A percentile compares a stretch with the other conserved stretches of the same genome.
phyloP scores from a whole-genome alignment of 306 rosid species.

The Acacia melanoxylon region DNA sequence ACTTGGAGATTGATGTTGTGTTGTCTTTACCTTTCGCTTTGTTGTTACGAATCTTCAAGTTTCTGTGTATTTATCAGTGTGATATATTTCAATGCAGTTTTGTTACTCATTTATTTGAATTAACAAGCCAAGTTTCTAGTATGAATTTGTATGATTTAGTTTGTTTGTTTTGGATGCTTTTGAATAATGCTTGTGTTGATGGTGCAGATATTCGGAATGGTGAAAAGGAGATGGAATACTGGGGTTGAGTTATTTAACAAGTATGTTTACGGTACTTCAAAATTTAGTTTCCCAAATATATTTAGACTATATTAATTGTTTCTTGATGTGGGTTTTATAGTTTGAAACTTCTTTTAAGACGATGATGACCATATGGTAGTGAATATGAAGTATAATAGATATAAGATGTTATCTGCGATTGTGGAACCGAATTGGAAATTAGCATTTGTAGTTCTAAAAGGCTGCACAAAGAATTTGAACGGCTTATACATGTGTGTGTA shows the following conservation, averaged over 20 bases:
- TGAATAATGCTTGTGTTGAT: slow-evolving; percentile 17
- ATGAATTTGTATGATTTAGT: neutral
- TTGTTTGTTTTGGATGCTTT: neutral
- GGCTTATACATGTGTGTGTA: too few relatives aligned
- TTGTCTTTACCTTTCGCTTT: neutral
- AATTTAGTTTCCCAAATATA: neutral
- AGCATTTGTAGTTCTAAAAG: too few relatives aligned
- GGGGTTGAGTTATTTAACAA: slow-evolving; percentile 94
- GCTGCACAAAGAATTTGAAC: too few relatives aligned
- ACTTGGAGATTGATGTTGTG: neutral
- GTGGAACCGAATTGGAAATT: too few relatives aligned
- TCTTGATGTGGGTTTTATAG: too few relatives aligned
- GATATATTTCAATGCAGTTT: neutral
- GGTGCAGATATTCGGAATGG: slow-evolving; percentile 93
- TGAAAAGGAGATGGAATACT: slow-evolving; percentile 98
- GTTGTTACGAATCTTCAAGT: neutral
- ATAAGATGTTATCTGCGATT: too few relatives aligned
- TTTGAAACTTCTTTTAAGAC: too few relatives aligned
- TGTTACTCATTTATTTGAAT: neutral
- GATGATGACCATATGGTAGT: too few relatives aligned
- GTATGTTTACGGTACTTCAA: slow-evolving; percentile 45
- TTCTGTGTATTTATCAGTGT: slow-evolving; percentile 9
- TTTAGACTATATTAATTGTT: too few relatives aligned
- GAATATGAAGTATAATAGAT: too few relatives aligned
- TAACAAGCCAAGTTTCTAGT: neutral